These are phyloP conservation scores for Apophysomyces ossiformis DNA, from an alignment of 371 early-diverging fungal species.

Conservation along the genomic window DNA sequence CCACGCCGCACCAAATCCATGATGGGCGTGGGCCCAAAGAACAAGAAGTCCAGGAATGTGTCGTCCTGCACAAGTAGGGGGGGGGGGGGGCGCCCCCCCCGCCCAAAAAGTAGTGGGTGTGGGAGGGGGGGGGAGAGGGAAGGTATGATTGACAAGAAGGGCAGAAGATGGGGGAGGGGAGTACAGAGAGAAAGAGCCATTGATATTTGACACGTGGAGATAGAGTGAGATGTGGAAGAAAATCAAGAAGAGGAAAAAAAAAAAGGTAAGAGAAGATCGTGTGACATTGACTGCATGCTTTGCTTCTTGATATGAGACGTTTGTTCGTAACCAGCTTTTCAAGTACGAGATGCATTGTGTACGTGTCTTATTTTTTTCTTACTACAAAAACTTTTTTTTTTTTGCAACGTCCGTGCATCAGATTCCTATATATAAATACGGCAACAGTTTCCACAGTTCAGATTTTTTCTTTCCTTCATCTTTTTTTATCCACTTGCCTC, in stretches of 20 bases:
- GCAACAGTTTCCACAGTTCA: constrained; percentile 1
- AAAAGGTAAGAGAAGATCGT: neutral
- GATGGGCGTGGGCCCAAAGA: too few relatives aligned
- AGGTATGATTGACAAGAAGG: too few relatives aligned
- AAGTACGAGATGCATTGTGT: too few relatives aligned
- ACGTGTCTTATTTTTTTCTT: neutral
- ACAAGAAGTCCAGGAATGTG: too few relatives aligned
- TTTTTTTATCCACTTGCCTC: constrained; percentile 3
- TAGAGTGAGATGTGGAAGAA: neutral
- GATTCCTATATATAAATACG: constrained; percentile 3
- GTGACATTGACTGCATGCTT: constrained; percentile 13
- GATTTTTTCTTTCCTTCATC: constrained; percentile 10
- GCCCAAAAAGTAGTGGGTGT: too few relatives aligned
- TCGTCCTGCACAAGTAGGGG: too few relatives aligned
- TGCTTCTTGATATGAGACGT: constrained; percentile 11
- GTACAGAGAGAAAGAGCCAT: neutral
- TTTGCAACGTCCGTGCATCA: constrained; percentile 14
- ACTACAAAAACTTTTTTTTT: neutral
- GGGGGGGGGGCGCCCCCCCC: too few relatives aligned
- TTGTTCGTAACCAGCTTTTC: constrained; percentile 13
- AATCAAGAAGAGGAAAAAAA: constrained; percentile 7
- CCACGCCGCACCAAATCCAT: too few relatives aligned
- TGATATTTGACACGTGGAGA: neutral
- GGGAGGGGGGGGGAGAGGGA: too few relatives aligned
- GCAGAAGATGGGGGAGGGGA: neutral